These are phyloP conservation scores for Leishmania martiniquensis DNA, from an alignment of 208 protist genomes.

Conservation along the genomic window DNA sequence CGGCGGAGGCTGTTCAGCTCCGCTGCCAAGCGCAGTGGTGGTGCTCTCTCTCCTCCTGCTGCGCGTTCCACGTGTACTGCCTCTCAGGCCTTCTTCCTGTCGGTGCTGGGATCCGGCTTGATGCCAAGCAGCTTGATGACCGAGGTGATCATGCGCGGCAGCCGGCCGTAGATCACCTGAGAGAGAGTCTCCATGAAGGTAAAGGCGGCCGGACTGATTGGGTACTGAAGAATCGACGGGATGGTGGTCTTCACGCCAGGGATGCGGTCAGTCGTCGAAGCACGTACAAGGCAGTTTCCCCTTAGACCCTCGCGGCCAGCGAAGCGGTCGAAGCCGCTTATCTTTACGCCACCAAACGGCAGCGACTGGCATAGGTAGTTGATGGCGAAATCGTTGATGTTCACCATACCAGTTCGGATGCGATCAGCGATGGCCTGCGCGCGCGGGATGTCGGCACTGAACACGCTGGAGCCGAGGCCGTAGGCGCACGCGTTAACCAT, in stretches of 20 bases:
- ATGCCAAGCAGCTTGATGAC: slow-evolving; percentile 57
- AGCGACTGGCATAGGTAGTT: slow-evolving; percentile 96
- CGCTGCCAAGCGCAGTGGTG: not conserved
- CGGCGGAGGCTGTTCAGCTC: not conserved
- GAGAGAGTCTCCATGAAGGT: slow-evolving; percentile 82
- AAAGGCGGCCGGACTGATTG: slow-evolving; percentile 71
- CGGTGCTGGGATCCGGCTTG: slow-evolving; percentile 36
- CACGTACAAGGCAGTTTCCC: slow-evolving; percentile 89
- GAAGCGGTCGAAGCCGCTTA: slow-evolving; percentile 96
- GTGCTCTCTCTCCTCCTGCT: not conserved
- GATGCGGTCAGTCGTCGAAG: slow-evolving; percentile 84
- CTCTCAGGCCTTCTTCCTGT: slow-evolving; percentile 33
- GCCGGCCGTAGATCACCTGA: slow-evolving; percentile 72
- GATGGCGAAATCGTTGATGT: slow-evolving; percentile 96
- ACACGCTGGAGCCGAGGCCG: slow-evolving; percentile 92
- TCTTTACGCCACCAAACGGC: slow-evolving; percentile 96
- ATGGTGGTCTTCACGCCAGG: slow-evolving; percentile 87
- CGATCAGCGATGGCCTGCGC: slow-evolving; percentile 84
- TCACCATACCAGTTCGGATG: slow-evolving; percentile 90
- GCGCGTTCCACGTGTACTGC: not conserved
- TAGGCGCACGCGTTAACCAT: slow-evolving; percentile 91
- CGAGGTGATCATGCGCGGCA: slow-evolving; percentile 52
- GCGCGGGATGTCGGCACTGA: slow-evolving; percentile 77
- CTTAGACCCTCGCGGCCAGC: slow-evolving; percentile 94
- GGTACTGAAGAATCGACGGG: slow-evolving; percentile 86